These are phyloP conservation scores for Coleophoma crateriformis DNA, from an alignment of 2,329 filamentous ascomycete species.

Conservation along the genomic window DNA sequence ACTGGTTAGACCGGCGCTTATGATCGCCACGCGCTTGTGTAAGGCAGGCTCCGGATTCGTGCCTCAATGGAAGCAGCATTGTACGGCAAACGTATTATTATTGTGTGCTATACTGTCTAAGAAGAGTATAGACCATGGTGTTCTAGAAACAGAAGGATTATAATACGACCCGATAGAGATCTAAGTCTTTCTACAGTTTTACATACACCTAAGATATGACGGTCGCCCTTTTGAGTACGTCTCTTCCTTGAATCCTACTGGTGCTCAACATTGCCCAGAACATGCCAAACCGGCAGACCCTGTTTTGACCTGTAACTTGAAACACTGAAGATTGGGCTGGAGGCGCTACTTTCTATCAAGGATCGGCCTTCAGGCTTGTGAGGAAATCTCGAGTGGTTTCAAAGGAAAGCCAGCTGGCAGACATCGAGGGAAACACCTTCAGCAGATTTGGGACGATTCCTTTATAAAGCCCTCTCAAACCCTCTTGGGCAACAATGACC, in stretches of 20 bases:
- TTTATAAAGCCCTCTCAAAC: conserved; percentile 83
- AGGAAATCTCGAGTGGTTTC: conserved; percentile 89
- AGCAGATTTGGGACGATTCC: conserved; percentile 92
- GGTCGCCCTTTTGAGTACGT: conserved; percentile 12
- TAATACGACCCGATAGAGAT: conserved; percentile 12
- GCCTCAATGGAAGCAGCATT: background rate
- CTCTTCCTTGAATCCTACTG: background rate
- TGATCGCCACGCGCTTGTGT: background rate
- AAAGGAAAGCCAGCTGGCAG: conserved; percentile 96
- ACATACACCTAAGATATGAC: conserved; percentile 22
- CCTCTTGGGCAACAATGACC: conserved; percentile 80
- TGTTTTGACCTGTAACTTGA: too few relatives aligned
- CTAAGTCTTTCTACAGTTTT: conserved; percentile 21
- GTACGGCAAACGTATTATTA: background rate
- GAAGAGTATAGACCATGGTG: too few relatives aligned
- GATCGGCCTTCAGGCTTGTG: conserved; percentile 49
- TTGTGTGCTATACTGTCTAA: background rate
- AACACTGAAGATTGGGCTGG: too few relatives aligned
- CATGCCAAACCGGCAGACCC: too few relatives aligned
- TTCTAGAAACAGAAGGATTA: too few relatives aligned
- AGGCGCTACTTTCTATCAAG: background rate
- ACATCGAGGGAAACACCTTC: conserved; percentile 98
- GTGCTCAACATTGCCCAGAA: too few relatives aligned
- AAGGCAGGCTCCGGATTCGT: background rate
- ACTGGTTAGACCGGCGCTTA: background rate